Base-by-base conservation (phyloP, 208 protist genomes). In the Leishmania tarentolae region DNA sequence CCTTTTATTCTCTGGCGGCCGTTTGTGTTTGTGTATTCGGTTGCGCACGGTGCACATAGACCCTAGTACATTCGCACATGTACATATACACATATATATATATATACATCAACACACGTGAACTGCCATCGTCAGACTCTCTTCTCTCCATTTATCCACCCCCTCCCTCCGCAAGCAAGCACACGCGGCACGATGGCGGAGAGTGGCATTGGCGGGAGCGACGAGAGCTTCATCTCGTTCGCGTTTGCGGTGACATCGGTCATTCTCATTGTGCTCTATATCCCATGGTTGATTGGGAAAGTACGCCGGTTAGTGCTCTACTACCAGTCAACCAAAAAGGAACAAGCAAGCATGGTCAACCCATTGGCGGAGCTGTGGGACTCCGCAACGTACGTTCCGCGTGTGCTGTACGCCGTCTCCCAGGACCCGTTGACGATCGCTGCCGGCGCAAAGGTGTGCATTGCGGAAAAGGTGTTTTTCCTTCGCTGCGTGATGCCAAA, bases 191-290 rank as follows among this genome's bases (percentile, higher is more conserved):
- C 46, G 17, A 88, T 88, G 83, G 79, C 80, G 17, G 86, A 92
- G 83, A 85, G 87, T 50, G 93, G 91, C 31, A 78, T 96, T 69
- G 90, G 91, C 75, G 91, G 93, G 42, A 96, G 93, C 79, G 88
- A 98, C 89, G 94, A 98, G 76, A 90, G 88, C 78, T 98, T 98
- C 80, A 96, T 96, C 77, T 94, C 92, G 13, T 98, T 98, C 76
- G 83, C 89, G 6, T 98, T 98, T 81, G 93, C 94, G 37, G 90
- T 98, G 76, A 88, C 91, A 17, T 98, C 94, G 15, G 93, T 96
- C 53, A 77, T 93, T 28, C 90, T 96, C 57, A 93, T 96, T 53
- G 88, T 96, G 53, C 80, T 98, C 0, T 98, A 98, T 83, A 95
- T 98, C 80, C 94, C 94, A 5, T 98, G 94, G 93, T 77, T 92